Evolutionary conservation across 768 basidiomycete genomes (phyloP), one percentile per base, ranked within the genome.

Genomic region (Calocybe cyanea): DNA sequence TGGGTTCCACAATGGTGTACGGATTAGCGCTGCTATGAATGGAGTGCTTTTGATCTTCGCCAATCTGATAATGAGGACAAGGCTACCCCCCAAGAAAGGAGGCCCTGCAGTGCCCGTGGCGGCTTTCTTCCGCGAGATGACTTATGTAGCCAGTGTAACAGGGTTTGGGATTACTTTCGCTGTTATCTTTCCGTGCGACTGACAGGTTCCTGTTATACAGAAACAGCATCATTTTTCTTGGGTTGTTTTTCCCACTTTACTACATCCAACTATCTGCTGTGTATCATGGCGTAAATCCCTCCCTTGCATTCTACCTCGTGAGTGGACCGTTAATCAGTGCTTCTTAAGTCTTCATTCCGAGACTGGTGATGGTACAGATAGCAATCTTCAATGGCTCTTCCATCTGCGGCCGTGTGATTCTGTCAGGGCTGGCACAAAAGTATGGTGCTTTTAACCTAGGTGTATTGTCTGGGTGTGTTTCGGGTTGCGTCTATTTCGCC

Each of bases 301-400:
- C 56, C 2, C 63, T 80, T 13, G 71, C 78, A 4, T 78, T 78
- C 45, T 80, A 80, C 49, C 65, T 68, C 7, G 77, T 77, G 40
- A 25, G 67, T 53, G 38, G 38, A n/a, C n/a, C n/a, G n/a, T n/a
- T n/a, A n/a, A n/a, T n/a, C n/a, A n/a, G n/a, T n/a, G n/a, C n/a
- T n/a, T n/a, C n/a, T n/a, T n/a, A 7, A 19, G 23, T 19, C 10
- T 3, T n/a, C 20, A 10, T 23, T 30, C 24, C 13, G 31, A 2
- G 38, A 42, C 10, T n/a, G n/a, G n/a, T n/a, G n/a, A n/a, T n/a
- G n/a, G n/a, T n/a, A n/a, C 36, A 80, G 74, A 48, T 82, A 14
- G 66, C 78, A 0, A 69, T 83, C 24, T 53, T 82, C 10, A 84
- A 82, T 45, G 80, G 68, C 2, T 67, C 71, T 14, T 70, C 70